Evolutionary conservation across 192 early-diverging fungal genomes (phyloP).

Genomic region (Entomortierella chlamydospora): DNA sequence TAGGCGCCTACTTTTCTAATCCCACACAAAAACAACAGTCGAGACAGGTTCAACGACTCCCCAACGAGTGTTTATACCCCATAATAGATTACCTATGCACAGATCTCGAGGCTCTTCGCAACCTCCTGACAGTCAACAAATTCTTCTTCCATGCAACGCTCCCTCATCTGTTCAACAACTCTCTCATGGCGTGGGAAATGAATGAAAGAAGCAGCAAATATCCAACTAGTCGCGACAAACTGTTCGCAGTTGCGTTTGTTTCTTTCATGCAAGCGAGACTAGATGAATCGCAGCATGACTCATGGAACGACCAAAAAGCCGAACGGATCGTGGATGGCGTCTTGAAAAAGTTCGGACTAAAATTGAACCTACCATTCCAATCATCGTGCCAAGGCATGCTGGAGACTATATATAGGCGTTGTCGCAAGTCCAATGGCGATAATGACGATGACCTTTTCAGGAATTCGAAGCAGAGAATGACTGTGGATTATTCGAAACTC

Average conservation of each 20-base stretch:
- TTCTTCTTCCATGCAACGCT: constrained; percentile 22
- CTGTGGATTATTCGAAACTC: no score
- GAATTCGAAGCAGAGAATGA: no score
- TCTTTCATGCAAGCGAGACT: neutral
- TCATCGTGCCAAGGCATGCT: neutral
- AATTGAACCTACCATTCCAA: neutral
- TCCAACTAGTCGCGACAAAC: neutral
- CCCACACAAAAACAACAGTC: no score
- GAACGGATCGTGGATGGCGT: neutral
- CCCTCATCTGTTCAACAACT: neutral
- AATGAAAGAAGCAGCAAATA: neutral
- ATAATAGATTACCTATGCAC: neutral
- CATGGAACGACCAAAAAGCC: neutral
- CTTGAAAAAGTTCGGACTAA: neutral
- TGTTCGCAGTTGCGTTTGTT: neutral
- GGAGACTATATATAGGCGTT: no score
- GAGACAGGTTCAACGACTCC: neutral
- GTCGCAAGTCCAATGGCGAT: no score
- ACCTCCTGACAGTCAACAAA: constrained; percentile 17
- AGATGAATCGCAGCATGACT: no score
- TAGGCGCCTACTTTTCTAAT: no score
- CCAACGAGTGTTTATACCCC: neutral
- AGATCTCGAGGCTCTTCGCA: neutral
- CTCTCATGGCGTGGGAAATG: neutral
- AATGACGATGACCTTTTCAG: no score